Conservation (phyloP, 2,329 filamentous ascomycete species). For the Stachybotrys chlorohalonatus region DNA sequence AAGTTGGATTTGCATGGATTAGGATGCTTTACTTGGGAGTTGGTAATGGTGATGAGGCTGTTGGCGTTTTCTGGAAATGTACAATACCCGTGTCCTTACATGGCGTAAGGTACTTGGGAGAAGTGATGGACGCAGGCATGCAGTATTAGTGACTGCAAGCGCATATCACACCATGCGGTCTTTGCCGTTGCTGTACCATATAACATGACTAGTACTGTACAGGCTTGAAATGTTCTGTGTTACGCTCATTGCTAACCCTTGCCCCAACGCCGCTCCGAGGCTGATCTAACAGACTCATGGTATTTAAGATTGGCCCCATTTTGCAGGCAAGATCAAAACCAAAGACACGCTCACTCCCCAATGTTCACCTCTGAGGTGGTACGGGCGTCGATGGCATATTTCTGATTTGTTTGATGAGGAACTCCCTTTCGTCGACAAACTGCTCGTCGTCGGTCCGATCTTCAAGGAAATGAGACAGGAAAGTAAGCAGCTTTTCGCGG, state of each 20-base stretch:
- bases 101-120: background rate
- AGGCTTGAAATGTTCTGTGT: background rate
- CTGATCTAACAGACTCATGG: background rate
- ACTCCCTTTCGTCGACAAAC: conserved; percentile 96
- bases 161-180: background rate
- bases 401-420: conserved; percentile 87
- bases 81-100: background rate
- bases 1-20: background rate
- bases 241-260: background rate
- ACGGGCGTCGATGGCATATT: conserved; percentile 55
- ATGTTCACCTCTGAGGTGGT: conserved; percentile 33
- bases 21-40: background rate
- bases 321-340: background rate
- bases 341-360: background rate
- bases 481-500: conserved; percentile 78
- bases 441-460: conserved; percentile 96
- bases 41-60: background rate
- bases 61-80: background rate
- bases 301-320: background rate
- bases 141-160: background rate
- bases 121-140: background rate
- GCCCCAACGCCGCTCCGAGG: background rate
- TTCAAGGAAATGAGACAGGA: conserved; percentile 85
- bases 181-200: background rate
- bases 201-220: background rate